These are phyloP conservation scores for Globisporangium splendens DNA, from an alignment of 352 stramenopile genomes.

Conservation along the genomic window DNA sequence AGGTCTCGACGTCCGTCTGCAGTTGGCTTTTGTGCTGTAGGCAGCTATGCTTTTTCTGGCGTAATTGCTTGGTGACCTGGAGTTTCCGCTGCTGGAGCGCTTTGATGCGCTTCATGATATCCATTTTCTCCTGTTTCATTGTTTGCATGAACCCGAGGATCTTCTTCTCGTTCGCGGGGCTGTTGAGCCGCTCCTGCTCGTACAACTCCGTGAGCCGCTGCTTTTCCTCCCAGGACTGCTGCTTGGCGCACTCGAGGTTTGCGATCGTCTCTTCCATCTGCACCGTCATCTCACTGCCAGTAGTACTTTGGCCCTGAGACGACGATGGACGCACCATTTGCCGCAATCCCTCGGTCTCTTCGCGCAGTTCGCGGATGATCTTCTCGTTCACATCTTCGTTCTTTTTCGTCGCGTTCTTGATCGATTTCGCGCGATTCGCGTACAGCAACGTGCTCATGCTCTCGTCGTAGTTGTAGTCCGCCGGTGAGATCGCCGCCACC, in stretches of 20 bases:
- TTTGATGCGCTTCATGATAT: slow-evolving; percentile 89
- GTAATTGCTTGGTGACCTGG: slow-evolving; percentile 69
- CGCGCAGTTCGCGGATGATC: slow-evolving; percentile 88
- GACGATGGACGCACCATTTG: slow-evolving; percentile 68
- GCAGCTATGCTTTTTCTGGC: slow-evolving; percentile 74
- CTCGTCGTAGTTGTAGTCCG: slow-evolving; percentile 93
- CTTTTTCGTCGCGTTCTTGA: slow-evolving; percentile 85
- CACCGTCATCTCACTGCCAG: slow-evolving; percentile 46
- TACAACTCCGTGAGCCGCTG: slow-evolving; percentile 77
- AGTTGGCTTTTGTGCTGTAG: slow-evolving; percentile 64
- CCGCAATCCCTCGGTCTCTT: slow-evolving; percentile 90
- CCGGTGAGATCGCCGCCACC: slow-evolving; percentile 90
- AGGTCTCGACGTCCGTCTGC: slow-evolving; percentile 70
- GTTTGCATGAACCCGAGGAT: slow-evolving; percentile 88
- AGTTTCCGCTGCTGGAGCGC: slow-evolving; percentile 78
- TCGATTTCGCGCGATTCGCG: slow-evolving; percentile 89
- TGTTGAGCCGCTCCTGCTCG: slow-evolving; percentile 86
- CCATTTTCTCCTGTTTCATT: slow-evolving; percentile 90
- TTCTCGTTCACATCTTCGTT: slow-evolving; percentile 92
- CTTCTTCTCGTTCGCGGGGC: slow-evolving; percentile 74
- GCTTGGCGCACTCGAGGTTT: slow-evolving; percentile 83
- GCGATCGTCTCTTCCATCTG: slow-evolving; percentile 87
- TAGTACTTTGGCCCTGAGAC: neutral
- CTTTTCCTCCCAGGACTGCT: slow-evolving; percentile 90
- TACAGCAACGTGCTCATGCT: slow-evolving; percentile 93